Conservation (phyloP, 805 yeast species). For the Candida orba region DNA sequence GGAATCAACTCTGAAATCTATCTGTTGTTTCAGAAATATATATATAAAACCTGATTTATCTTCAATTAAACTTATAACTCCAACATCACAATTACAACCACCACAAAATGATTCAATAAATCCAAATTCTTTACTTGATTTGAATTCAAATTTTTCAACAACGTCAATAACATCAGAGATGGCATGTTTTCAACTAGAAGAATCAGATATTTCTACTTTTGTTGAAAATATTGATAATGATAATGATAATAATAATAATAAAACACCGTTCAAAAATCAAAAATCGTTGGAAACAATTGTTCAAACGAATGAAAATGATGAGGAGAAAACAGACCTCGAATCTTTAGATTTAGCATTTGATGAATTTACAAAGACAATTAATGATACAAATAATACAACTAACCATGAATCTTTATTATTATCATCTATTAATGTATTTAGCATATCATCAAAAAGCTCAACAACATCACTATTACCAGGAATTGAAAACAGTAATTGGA, state of each 20-base stretch:
- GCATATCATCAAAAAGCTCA: neutral
- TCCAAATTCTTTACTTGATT: conserved; percentile 1
- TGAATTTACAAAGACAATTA: conserved; percentile 10
- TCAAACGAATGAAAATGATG: conserved; percentile 1
- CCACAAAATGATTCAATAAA: neutral
- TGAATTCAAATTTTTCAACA: conserved; percentile 16
- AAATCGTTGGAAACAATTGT: neutral
- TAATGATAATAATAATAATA: no score
- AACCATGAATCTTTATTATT: neutral
- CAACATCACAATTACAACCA: neutral
- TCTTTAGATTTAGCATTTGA: conserved; percentile 20
- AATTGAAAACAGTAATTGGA: conserved; percentile 37
- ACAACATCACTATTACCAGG: conserved; percentile 19
- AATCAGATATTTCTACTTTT: conserved; percentile 31
- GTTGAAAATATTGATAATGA: conserved; percentile 25
- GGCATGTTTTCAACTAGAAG: conserved; percentile 27
- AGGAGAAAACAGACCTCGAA: conserved; percentile 10
- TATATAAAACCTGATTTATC: conserved; percentile 13
- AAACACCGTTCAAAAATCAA: neutral
- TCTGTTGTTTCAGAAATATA: conserved; percentile 38
- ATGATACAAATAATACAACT: conserved; percentile 1
- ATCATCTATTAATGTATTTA: neutral
- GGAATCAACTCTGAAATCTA: conserved; percentile 22
- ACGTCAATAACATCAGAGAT: conserved; percentile 28
- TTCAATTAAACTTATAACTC: neutral